Conservation (phyloP, 2,329 filamentous ascomycete genomes). For the Elsinoe batatas region DNA sequence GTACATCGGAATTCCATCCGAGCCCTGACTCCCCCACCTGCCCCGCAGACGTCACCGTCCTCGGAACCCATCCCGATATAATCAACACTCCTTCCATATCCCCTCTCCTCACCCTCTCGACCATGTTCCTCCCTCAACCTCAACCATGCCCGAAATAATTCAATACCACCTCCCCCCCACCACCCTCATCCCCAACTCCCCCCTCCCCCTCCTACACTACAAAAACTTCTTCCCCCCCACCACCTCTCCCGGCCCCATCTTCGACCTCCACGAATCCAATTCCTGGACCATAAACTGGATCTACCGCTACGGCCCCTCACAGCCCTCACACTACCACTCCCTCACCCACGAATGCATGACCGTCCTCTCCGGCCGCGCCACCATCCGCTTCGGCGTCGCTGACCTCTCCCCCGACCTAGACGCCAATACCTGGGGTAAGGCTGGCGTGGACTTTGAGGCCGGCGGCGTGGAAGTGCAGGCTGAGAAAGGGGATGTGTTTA, state of each 20-base stretch:
- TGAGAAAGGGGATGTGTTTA: slow-evolving; percentile 46
- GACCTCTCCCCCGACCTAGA: slow-evolving; percentile 36
- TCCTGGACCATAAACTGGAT: slow-evolving; percentile 49
- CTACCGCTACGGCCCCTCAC: slow-evolving; percentile 46
- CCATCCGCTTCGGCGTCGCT: slow-evolving; percentile 46
- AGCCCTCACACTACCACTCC: slow-evolving; percentile 49
- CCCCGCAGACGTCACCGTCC: too few species aligned
- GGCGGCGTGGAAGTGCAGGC: slow-evolving; percentile 43
- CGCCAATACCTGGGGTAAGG: slow-evolving; percentile 31
- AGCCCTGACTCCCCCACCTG: too few species aligned
- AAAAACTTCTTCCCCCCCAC: slow-evolving; percentile 19
- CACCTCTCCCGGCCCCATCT: slow-evolving; percentile 12
- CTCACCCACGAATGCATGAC: slow-evolving; percentile 49
- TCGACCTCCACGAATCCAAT: slow-evolving; percentile 38
- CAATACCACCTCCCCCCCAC: slow-evolving; percentile 37
- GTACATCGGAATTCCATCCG: too few species aligned
- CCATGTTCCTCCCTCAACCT: neutral
- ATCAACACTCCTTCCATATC: neutral
- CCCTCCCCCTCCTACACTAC: slow-evolving; percentile 45
- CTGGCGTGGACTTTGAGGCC: slow-evolving; percentile 28
- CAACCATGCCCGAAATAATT: slow-evolving; percentile 25
- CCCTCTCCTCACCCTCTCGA: neutral
- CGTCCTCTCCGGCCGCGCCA: slow-evolving; percentile 44
- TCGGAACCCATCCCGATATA: too few species aligned
- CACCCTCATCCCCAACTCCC: slow-evolving; percentile 42